A percentile compares a stretch with the other conserved stretches of the same genome.
Conservation (phyloP, 1,284 basidiomycete species). For the Somion occarium region DNA sequence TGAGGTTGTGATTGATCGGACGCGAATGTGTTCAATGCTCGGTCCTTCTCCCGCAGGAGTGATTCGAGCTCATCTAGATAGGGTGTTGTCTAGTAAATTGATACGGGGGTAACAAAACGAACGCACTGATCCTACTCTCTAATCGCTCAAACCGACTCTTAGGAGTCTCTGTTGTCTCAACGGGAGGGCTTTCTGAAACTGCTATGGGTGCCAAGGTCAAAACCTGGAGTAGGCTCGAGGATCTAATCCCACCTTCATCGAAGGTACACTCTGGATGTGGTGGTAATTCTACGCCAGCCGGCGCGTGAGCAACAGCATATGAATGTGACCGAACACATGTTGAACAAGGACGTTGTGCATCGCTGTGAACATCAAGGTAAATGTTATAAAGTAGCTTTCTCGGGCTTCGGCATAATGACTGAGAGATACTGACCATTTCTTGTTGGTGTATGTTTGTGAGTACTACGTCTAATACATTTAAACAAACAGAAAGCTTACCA, state of each 20-base stretch:
- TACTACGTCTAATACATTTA: too few relatives aligned
- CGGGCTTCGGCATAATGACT: constrained; percentile 15
- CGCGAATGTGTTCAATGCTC: constrained; percentile 4
- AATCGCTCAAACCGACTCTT: constrained; percentile 57
- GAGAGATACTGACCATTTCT: constrained; percentile 28
- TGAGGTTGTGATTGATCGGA: neutral
- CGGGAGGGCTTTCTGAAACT: constrained; percentile 35
- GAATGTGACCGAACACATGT: constrained; percentile 65
- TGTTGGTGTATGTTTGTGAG: constrained; percentile 6
- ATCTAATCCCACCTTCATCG: constrained; percentile 45
- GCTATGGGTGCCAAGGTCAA: neutral
- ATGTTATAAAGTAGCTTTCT: constrained; percentile 7
- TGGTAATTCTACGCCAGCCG: constrained; percentile 46
- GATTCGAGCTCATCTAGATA: constrained; percentile 58
- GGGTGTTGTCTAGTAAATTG: neutral
- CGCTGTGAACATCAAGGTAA: constrained; percentile 14
- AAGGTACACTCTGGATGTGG: constrained; percentile 61
- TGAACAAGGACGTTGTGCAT: constrained; percentile 57
- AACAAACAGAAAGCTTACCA: constrained; percentile 56
- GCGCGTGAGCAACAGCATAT: constrained; percentile 53
- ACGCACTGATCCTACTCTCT: constrained; percentile 63
- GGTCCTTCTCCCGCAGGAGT: constrained; percentile 35
- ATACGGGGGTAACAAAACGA: constrained; percentile 6
- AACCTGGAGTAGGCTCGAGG: neutral
- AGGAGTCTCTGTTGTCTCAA: constrained; percentile 39